Evolutionary conservation across 1,284 basidiomycete genomes (phyloP).

Genomic region (Agroathelia rolfsii): DNA sequence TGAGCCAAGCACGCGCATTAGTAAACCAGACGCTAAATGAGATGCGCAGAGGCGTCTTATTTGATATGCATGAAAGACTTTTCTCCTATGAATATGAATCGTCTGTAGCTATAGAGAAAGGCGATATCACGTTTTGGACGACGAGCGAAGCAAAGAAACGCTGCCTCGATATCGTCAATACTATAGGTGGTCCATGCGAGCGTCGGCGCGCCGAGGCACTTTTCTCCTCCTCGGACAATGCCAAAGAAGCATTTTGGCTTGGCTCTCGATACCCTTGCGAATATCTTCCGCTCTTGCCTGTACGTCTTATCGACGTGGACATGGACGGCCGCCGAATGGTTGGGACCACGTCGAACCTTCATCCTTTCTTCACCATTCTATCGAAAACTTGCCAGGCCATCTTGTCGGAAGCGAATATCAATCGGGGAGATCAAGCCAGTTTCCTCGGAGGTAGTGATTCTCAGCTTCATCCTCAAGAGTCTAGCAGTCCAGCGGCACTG

Average conservation of each 20-base stretch:
- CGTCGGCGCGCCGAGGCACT: slow-evolving; percentile 47
- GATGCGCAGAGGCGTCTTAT: slow-evolving; percentile 54
- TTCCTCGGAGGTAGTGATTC: background rate
- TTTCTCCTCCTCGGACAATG: slow-evolving; percentile 33
- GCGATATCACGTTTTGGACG: slow-evolving; percentile 66
- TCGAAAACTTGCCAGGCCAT: slow-evolving; percentile 39
- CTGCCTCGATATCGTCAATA: slow-evolving; percentile 57
- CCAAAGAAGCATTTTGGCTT: slow-evolving; percentile 45
- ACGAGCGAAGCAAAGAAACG: slow-evolving; percentile 63
- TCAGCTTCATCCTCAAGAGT: background rate
- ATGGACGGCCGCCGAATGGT: too few species aligned
- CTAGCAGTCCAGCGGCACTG: background rate
- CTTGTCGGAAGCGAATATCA: slow-evolving; percentile 29
- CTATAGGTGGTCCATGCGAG: slow-evolving; percentile 61
- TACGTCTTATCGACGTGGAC: too few species aligned
- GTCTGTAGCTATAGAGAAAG: too few species aligned
- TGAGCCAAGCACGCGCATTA: slow-evolving; percentile 47
- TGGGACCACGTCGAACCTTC: too few species aligned
- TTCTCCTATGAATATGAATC: too few species aligned
- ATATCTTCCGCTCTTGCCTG: slow-evolving; percentile 46
- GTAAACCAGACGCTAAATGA: slow-evolving; percentile 63
- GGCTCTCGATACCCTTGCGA: slow-evolving; percentile 44
- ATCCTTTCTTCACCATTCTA: slow-evolving; percentile 35
- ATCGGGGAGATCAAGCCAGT: background rate
- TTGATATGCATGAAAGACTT: slow-evolving; percentile 48